Base-by-base conservation (phyloP, 1,139 yeast genomes). In the Starmera stellimalicola region DNA sequence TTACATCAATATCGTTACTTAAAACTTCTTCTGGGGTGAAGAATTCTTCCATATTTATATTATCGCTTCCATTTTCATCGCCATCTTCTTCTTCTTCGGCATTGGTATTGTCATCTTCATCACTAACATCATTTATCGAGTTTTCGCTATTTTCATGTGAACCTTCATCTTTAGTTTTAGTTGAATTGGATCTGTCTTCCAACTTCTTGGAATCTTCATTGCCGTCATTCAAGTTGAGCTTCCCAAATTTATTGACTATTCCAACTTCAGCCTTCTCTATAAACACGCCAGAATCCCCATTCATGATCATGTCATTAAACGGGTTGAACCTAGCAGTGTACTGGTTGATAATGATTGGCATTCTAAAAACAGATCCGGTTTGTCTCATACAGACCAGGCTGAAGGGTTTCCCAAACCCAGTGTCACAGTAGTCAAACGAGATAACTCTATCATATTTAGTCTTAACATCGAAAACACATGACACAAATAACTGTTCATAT, bases 321-420 rank as follows among this genome's bases (percentile, higher is more conserved):
- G 91, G 75, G 45, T 77, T 83, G 54, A 87, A 82, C 16, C 62
- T 65, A 15, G 80, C 55, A 6, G 77, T 66, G 30, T 76, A 76
- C 24, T 79, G 76, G 34, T 81, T 73, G 51, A 83, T 93, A 2
- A 65, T 62, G 1, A 78, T 82, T 0, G 79, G 72, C 91, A 83
- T 83, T 39, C 83, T 64, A 55, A 82, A 87, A 0, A 85, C 79
- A 32, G 84, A 79, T 2, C 95, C 95, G 2, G 94, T 80, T 50
- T 84, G 94, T 42, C 95, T 64, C 81, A 87, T 81, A 54, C 95
- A 87, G 25, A 87, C 77, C 42, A 83, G 68, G 32, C 58, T 54
- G 6, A 60, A 47, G 26, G 73, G 69, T n/a, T 73, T 64, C 0
- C 73, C 66, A 15, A 46, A 44, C 11, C 36, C 37, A 18, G 62